Base-by-base conservation (phyloP, 805 yeast species). In the Ogataea saltuana region DNA sequence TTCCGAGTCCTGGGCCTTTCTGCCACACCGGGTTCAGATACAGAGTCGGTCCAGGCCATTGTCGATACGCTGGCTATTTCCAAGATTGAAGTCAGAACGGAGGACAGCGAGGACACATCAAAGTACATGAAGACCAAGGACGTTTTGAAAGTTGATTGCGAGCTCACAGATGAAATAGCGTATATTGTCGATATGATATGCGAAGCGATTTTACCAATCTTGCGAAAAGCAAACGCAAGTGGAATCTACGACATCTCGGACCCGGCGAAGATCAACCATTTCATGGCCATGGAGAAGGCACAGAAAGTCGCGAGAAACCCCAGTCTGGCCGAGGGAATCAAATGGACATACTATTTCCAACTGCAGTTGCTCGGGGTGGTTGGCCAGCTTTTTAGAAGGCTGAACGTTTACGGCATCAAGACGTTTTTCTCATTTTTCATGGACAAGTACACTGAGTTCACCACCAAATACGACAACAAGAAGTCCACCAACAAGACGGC, bases 11-110 rank as follows among this genome's bases (percentile, higher is more conserved):
- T 93, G 39, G 98, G 96, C 0, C 69, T 93, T 49, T 89, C 98
- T 0, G 99, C 99, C 1, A 93, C 99, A 0, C 99, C 99, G 0
- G 93, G 97, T 0, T 72, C 95, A 0, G 84, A 84, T 46, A 75
- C 88, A 1, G 95, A 86, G 45, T 87, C 91, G 2, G 95, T 95
- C 0, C 97, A 95, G 61, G 83, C 80, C 35, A 84, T 93, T 20
- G 81, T 93, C 1, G 75, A 78, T 43, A 88, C 87, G 54, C 66
- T 93, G 46, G 64, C 65, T 20, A 85, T 93, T 1, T 83, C 97
- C 0, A 74, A 74, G 42, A 81, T 89, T 32, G 97, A 91, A 60
- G 79, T 90, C 16, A 70, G 98, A 46, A 85, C 97, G 0, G 98
- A 93, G 58, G 76, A 77, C 27, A 83, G 93, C 51, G 71, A 80